phyloP scores from a whole-genome alignment of 2,329 filamentous ascomycete genomes.

The Botrytis sinoallii region DNA sequence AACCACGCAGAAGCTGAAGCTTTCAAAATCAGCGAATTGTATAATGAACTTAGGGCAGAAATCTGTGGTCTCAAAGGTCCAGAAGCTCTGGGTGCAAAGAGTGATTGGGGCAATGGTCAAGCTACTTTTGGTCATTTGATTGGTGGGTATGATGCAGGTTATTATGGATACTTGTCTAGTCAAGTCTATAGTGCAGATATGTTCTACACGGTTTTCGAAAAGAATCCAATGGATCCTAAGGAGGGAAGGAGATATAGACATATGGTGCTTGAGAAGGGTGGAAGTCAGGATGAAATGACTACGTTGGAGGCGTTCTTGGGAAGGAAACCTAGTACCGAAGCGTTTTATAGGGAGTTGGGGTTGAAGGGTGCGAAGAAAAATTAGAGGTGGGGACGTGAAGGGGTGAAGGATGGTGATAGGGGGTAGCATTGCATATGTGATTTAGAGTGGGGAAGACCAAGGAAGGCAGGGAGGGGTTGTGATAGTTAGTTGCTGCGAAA shows the following conservation, averaged over 20 bases:
- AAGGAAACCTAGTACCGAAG: slow-evolving; percentile 70
- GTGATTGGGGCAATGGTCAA: slow-evolving; percentile 70
- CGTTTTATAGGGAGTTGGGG: slow-evolving; percentile 78
- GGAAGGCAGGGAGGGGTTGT: no score
- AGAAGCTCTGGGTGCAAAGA: slow-evolving; percentile 56
- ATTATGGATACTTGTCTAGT: slow-evolving; percentile 73
- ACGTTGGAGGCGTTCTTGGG: slow-evolving; percentile 76
- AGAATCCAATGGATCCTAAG: slow-evolving; percentile 71
- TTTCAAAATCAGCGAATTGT: slow-evolving; percentile 62
- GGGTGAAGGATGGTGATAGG: background rate
- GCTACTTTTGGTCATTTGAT: slow-evolving; percentile 81
- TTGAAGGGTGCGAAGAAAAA: slow-evolving; percentile 31
- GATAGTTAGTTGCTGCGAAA: background rate
- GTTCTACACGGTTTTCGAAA: slow-evolving; percentile 78
- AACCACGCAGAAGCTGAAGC: slow-evolving; percentile 66
- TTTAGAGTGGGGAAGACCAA: no score
- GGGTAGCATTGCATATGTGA: no score
- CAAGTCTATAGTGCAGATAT: slow-evolving; percentile 83
- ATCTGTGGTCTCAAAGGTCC: slow-evolving; percentile 74
- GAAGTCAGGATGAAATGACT: slow-evolving; percentile 76
- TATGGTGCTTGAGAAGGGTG: slow-evolving; percentile 73
- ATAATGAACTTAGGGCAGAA: slow-evolving; percentile 69
- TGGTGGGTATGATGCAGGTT: slow-evolving; percentile 80
- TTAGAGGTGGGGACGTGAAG: background rate
- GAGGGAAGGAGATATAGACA: slow-evolving; percentile 75